Conservation (phyloP, 495 filamentous ascomycete genomes). For the Podospora bellae-mahoneyi region DNA sequence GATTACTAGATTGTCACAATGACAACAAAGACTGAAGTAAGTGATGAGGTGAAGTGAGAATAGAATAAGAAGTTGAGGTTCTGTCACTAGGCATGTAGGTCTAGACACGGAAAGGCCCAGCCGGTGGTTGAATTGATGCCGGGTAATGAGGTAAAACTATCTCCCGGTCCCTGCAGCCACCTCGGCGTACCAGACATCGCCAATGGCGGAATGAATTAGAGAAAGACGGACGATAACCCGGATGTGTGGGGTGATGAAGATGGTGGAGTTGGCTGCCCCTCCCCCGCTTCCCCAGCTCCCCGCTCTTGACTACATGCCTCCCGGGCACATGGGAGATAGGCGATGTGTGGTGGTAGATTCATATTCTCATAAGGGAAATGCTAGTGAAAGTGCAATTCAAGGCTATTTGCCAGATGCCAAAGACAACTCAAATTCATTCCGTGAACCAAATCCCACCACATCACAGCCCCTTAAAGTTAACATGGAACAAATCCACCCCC, state of each 20-base stretch:
- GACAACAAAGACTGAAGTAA: not conserved
- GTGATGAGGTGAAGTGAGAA: not conserved
- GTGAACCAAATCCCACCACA: not conserved
- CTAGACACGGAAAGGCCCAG: not conserved
- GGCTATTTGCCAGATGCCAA: too few relatives aligned
- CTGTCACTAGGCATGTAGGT: not conserved
- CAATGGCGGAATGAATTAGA: not conserved
- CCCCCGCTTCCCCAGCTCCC: conserved; percentile 11
- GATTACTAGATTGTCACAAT: not conserved
- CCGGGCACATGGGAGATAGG: not conserved
- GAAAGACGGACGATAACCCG: not conserved
- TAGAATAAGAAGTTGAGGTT: not conserved
- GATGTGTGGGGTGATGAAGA: conserved; percentile 2
- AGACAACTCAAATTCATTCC: not conserved
- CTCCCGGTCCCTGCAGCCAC: conserved; percentile 18
- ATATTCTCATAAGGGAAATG: not conserved
- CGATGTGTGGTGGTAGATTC: not conserved
- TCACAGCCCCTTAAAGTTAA: conserved; percentile 18
- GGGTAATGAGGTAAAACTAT: conserved; percentile 28
- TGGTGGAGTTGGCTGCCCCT: conserved; percentile 7
- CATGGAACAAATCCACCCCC: conserved; percentile 25
- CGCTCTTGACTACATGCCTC: not conserved
- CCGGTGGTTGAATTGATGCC: conserved; percentile 25
- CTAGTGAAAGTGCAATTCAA: not conserved
- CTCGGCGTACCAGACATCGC: not conserved